These are phyloP conservation scores for Ambrosiella xylebori DNA, from an alignment of 2,329 filamentous ascomycete genomes.

Conservation along the genomic window DNA sequence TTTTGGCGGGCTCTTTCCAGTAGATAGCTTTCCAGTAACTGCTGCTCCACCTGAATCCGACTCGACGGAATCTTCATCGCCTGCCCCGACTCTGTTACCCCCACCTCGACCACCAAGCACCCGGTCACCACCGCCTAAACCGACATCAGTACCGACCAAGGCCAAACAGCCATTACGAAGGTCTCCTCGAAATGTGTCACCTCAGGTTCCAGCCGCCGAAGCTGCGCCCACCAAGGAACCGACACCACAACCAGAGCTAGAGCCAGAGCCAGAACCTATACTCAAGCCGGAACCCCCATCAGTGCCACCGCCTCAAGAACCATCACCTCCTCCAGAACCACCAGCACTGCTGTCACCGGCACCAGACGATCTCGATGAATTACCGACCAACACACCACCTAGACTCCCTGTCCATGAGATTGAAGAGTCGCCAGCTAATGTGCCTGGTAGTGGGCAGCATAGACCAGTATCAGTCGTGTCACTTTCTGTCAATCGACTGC, in stretches of 20 bases:
- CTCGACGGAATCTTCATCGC: constrained; percentile 1
- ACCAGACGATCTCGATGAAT: constrained; percentile 4
- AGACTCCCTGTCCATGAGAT: constrained; percentile 25
- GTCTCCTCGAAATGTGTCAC: not conserved
- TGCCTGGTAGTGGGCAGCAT: constrained; percentile 36
- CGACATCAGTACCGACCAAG: not conserved
- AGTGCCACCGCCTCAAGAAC: no score
- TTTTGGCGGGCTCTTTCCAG: constrained; percentile 22
- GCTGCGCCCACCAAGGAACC: not conserved
- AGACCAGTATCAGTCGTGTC: constrained; percentile 25
- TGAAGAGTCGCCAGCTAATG: constrained; percentile 34
- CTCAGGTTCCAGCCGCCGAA: not conserved
- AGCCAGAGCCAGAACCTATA: not conserved
- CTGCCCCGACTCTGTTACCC: not conserved
- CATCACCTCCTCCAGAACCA: no score
- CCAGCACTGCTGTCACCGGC: not conserved
- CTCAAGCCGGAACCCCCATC: not conserved
- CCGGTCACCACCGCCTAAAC: not conserved
- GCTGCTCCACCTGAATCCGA: not conserved
- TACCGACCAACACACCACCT: constrained; percentile 7
- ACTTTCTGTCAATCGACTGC: constrained; percentile 27
- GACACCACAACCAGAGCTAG: not conserved
- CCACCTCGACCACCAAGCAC: not conserved
- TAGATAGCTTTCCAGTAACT: constrained; percentile 5
- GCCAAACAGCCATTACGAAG: not conserved